A percentile compares a stretch with the other conserved stretches of the same genome.
These are phyloP conservation scores for Mallotus repandus DNA, from an alignment of 441 rosid genomes.

Conservation along the genomic window DNA sequence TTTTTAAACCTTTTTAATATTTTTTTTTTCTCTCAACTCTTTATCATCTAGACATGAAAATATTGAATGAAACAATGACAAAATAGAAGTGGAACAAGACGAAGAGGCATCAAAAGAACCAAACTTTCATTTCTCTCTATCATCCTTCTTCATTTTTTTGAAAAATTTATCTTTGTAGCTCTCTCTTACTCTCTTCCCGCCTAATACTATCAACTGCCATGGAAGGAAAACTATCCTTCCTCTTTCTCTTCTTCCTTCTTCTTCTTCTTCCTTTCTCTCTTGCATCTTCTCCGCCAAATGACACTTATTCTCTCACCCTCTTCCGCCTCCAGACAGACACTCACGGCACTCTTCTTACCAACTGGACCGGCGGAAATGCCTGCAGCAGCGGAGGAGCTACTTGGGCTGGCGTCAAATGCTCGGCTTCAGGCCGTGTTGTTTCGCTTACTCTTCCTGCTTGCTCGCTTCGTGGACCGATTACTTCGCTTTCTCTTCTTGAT, in stretches of 20 bases:
- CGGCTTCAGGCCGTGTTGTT: conserved; percentile 56
- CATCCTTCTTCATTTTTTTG: conserved; percentile 7
- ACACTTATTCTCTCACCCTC: conserved; percentile 70
- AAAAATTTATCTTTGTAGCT: conserved; percentile 11
- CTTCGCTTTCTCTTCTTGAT: conserved; percentile 63
- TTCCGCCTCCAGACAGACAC: conserved; percentile 84
- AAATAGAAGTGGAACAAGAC: conserved; percentile 13
- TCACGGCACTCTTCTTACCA: conserved; percentile 74
- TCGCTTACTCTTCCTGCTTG: conserved; percentile 64
- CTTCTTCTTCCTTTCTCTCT: conserved; percentile 15
- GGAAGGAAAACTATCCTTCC: conserved; percentile 24
- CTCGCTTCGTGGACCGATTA: conserved; percentile 73
- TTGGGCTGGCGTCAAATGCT: conserved; percentile 85
- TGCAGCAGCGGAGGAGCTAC: conserved; percentile 36
- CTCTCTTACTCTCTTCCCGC: conserved; percentile 22
- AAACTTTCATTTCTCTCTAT: neutral
- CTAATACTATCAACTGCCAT: conserved; percentile 24
- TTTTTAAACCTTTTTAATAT: neutral
- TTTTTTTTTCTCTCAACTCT: neutral
- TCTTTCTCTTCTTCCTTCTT: conserved; percentile 22
- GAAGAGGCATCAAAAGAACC: neutral
- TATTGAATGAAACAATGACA: neutral
- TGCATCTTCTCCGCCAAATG: conserved; percentile 40
- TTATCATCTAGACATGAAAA: neutral
- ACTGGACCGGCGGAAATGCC: conserved; percentile 80